phyloP scores from a whole-genome alignment of 2,329 filamentous ascomycete species.

The Onygenales sp. region DNA sequence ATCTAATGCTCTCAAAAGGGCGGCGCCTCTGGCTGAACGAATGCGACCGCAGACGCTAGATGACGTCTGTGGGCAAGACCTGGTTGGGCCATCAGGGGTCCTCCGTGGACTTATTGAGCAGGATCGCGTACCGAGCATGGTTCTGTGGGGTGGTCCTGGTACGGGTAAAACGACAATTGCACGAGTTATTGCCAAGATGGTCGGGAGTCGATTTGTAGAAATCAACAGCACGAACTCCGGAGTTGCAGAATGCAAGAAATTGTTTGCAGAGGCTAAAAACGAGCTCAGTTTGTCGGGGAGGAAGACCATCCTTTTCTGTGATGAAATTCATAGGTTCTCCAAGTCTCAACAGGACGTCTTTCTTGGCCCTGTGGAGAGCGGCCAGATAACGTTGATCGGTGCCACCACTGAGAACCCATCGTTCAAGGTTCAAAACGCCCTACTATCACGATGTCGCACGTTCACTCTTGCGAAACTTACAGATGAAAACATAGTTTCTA shows the following conservation, averaged over 20 bases:
- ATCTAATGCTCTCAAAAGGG: slow-evolving; percentile 48
- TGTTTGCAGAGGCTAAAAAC: slow-evolving; percentile 74
- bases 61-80: slow-evolving; percentile 81
- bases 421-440: slow-evolving; percentile 80
- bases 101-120: slow-evolving; percentile 77
- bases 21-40: slow-evolving; percentile 81
- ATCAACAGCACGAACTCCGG: slow-evolving; percentile 89
- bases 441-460: slow-evolving; percentile 81
- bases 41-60: slow-evolving; percentile 82
- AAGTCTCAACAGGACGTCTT: slow-evolving; percentile 95
- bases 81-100: slow-evolving; percentile 77
- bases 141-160: slow-evolving; percentile 58
- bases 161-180: slow-evolving; percentile 62
- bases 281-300: slow-evolving; percentile 73
- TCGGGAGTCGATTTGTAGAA: slow-evolving; percentile 81
- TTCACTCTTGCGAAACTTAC: slow-evolving; percentile 75
- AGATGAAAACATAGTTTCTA: slow-evolving; percentile 60
- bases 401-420: slow-evolving; percentile 96
- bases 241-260: slow-evolving; percentile 82
- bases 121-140: slow-evolving; percentile 84
- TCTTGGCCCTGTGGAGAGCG: slow-evolving; percentile 80
- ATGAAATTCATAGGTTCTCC: slow-evolving; percentile 88
- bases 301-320: slow-evolving; percentile 93
- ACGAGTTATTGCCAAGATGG: slow-evolving; percentile 72
- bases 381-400: slow-evolving; percentile 82